Conservation (phyloP, 306 rosid genomes). For the Fragaria ananassa region DNA sequence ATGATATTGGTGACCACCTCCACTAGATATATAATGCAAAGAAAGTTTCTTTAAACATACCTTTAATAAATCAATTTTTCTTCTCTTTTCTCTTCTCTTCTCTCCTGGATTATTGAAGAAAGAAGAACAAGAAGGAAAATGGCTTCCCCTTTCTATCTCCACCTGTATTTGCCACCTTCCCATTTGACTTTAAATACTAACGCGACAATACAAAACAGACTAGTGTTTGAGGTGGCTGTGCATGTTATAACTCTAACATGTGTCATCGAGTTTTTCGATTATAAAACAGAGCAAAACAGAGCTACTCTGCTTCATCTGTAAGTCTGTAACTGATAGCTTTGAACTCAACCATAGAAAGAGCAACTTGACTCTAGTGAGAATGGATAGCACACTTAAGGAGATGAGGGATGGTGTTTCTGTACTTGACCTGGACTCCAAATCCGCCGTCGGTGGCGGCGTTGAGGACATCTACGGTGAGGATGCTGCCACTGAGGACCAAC, state of each 20-base stretch:
- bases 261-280: background rate
- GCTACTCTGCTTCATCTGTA: background rate
- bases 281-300: background rate
- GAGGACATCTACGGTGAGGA: slow-evolving; percentile 89
- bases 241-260: background rate
- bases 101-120: background rate
- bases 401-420: slow-evolving; percentile 59
- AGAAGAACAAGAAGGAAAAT: too few relatives aligned
- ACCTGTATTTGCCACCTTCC: background rate
- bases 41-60: background rate
- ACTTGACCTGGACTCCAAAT: slow-evolving; percentile 69
- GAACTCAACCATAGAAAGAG: background rate
- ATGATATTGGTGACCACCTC: background rate
- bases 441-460: slow-evolving; percentile 73
- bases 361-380: slow-evolving; percentile 2
- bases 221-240: background rate
- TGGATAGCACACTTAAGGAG: slow-evolving; percentile 66
- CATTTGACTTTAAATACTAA: background rate
- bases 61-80: background rate
- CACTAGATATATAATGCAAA: background rate
- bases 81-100: background rate
- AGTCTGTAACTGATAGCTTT: background rate
- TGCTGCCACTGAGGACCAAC: slow-evolving; percentile 80
- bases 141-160: background rate
- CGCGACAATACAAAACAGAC: background rate